Evolutionary conservation across 768 basidiomycete species (phyloP).

Genomic region (Amanita pallidorosea): DNA sequence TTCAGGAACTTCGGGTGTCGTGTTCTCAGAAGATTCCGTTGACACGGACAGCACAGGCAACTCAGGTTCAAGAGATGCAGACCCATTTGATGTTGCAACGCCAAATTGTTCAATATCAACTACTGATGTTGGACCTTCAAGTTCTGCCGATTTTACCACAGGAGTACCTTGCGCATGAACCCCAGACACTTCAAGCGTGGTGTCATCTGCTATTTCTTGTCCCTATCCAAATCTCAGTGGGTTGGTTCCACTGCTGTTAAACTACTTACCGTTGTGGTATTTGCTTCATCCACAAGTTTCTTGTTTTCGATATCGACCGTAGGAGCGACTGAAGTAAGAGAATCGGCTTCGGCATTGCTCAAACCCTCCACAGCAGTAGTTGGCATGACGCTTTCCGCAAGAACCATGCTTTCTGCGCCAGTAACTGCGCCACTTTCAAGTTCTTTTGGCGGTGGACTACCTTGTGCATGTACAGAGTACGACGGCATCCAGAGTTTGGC

Average conservation of each 20-base stretch:
- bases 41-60: neutral
- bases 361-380: no score
- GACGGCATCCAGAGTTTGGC: constrained; percentile 27
- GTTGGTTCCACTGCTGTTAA: no score
- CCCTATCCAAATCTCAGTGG: neutral
- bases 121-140: neutral
- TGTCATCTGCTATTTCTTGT: neutral
- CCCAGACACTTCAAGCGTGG: neutral
- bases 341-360: no score
- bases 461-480: constrained; percentile 30
- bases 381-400: no score
- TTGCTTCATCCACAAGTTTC: no score
- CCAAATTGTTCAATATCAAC: neutral
- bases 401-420: neutral
- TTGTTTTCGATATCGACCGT: no score
- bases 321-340: no score
- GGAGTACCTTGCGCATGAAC: neutral
- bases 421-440: no score
- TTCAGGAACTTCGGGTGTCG: neutral
- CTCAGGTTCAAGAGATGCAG: neutral
- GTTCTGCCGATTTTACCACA: neutral
- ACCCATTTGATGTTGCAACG: no score
- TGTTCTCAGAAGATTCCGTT: neutral
- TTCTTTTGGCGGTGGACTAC: constrained; percentile 13
- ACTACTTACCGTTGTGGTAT: no score